A percentile compares a stretch with the other conserved stretches of the same genome.
These are phyloP conservation scores for Wilhelminamyces savonicus DNA, from an alignment of 805 yeast genomes.

Conservation along the genomic window DNA sequence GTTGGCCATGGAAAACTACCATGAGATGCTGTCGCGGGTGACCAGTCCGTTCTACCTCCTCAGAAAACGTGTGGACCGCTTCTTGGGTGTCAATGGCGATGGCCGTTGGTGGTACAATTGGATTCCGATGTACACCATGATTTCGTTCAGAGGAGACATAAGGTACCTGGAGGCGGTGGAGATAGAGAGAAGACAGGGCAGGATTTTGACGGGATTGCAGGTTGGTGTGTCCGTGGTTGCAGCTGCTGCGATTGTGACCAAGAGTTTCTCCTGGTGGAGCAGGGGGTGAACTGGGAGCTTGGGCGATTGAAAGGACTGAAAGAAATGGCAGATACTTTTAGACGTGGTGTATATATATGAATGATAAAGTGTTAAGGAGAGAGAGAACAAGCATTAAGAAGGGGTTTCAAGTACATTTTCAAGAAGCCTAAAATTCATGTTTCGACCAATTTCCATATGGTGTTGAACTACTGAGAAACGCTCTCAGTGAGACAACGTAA, in stretches of 20 bases:
- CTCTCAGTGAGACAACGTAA: too few species aligned
- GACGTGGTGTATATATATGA: too few species aligned
- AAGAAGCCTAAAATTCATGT: too few species aligned
- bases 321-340: too few species aligned
- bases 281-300: too few species aligned
- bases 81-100: constrained; percentile 52
- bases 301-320: too few species aligned
- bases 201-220: constrained; percentile 34
- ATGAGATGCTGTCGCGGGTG: constrained; percentile 83
- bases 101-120: constrained; percentile 53
- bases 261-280: too few species aligned
- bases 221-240: constrained; percentile 6
- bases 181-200: constrained; percentile 48
- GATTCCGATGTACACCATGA: constrained; percentile 90
- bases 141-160: constrained; percentile 80
- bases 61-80: constrained; percentile 62
- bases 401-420: too few species aligned
- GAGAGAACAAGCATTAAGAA: too few species aligned
- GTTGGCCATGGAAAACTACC: constrained; percentile 73
- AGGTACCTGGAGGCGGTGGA: constrained; percentile 64
- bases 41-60: constrained; percentile 52
- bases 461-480: too few species aligned
- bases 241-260: constrained; percentile 4
- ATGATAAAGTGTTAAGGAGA: too few species aligned
- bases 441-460: too few species aligned